Evolutionary conservation across 495 filamentous ascomycete genomes (phyloP), one percentile per base, ranked within the genome.

Genomic region (Platismatia glauca): DNA sequence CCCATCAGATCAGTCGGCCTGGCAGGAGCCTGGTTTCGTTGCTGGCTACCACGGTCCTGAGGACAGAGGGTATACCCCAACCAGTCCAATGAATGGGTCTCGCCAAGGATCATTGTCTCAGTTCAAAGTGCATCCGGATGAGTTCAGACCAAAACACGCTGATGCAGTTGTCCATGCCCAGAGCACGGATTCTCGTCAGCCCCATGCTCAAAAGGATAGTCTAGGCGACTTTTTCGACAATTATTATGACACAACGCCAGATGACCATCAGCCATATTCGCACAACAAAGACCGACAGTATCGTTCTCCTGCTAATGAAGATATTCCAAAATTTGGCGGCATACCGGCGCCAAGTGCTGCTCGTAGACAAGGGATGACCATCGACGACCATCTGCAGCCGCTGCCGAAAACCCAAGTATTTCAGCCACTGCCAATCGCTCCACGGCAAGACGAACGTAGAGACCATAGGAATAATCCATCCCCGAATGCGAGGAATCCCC

Each of bases 291-390:
- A 27, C 20, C 50, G 43, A 7, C 20, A 59, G 27, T 50, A 48
- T 43, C 43, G 48, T 5, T 29, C 44, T 33, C 41, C 66, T 7
- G 34, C 66, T 64, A 81, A 74, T 41, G 75, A 76, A 34, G 87
- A 91, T 16, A 85, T 86, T 75, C 89, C 88, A 4, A 84, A 91
- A 68, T 93, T 93, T 63, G 87, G 92, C 75, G 81, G 82, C 4
- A 77, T 85, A 35, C 80, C 83, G 4, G 61, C 74, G 3, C 58
- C 75, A 33, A 70, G 67, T 22, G 63, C 35, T 15, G 66, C 39
- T 20, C 73, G 75, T 58, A 63, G 63, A 35, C 66, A 68, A 24
- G 74, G 71, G 52, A 59, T 73, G 61, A 58, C 77, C 55, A 74
- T 82, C 60, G 81, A 86, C 62, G 76, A 80, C 64, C 76, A 83